phyloP scores from a whole-genome alignment of 2,329 filamentous ascomycete genomes.

The Decorospora gaudefroyi region DNA sequence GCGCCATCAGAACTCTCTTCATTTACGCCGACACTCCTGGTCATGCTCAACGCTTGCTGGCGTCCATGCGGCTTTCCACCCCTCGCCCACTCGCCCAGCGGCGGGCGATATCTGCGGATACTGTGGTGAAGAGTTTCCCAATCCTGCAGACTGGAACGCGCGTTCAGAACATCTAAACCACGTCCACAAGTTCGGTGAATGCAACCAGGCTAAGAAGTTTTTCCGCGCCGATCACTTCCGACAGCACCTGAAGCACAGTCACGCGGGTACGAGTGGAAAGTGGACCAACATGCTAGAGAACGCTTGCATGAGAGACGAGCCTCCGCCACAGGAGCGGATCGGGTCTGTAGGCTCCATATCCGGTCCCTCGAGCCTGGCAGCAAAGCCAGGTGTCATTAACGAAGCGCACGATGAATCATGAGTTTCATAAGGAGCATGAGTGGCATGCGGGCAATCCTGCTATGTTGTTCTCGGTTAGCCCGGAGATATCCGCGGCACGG shows the following conservation, averaged over 20 bases:
- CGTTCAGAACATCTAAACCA: constrained; percentile 85
- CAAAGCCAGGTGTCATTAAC: constrained; percentile 46
- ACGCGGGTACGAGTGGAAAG: constrained; percentile 93
- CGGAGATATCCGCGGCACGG: constrained; percentile 8
- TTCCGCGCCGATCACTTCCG: constrained; percentile 97
- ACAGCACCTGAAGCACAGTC: constrained; percentile 96
- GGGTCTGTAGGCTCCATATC: constrained; percentile 41
- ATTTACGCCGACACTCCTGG: constrained; percentile 92
- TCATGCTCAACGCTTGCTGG: constrained; percentile 83
- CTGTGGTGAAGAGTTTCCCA: constrained; percentile 90
- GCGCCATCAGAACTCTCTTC: constrained; percentile 91
- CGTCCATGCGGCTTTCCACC: constrained; percentile 81
- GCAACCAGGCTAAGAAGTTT: constrained; percentile 98
- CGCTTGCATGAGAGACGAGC: constrained; percentile 93
- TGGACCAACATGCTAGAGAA: constrained; percentile 99
- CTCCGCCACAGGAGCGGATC: constrained; percentile 56
- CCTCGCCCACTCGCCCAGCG: constrained; percentile 66
- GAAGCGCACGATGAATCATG: constrained; percentile 48
- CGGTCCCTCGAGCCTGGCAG: constrained; percentile 35
- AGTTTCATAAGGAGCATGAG: constrained; percentile 11
- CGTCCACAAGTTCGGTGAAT: constrained; percentile 95
- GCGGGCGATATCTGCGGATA: constrained; percentile 85
- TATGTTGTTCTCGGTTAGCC: constrained; percentile 13
- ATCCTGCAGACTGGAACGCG: constrained; percentile 84
- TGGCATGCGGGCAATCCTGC: background rate